Percentiles rank a stretch among this genome's conserved stretches.
phyloP scores from a whole-genome alignment of 192 early-diverging fungal species.

The Radiomyces spectabilis region DNA sequence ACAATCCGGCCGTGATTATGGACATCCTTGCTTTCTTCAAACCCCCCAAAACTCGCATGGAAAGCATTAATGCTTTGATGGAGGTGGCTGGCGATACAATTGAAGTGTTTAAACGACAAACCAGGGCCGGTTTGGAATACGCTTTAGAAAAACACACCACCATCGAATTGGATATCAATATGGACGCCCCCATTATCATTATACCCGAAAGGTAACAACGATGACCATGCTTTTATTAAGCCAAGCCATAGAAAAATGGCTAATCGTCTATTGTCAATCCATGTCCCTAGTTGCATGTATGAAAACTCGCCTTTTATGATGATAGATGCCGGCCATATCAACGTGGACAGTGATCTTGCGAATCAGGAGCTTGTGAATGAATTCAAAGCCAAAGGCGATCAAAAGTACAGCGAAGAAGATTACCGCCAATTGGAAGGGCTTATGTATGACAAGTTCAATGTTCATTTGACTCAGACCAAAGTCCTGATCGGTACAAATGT shows the following conservation, averaged over 20 bases:
- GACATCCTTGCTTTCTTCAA: conserved; percentile 67
- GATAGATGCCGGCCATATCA: conserved; percentile 76
- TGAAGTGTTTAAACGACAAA: conserved; percentile 66
- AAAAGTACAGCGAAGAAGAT: conserved; percentile 46
- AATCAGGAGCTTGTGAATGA: conserved; percentile 48
- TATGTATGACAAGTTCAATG: conserved; percentile 78
- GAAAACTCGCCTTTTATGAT: conserved; percentile 53
- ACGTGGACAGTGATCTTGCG: conserved; percentile 65
- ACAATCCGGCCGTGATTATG: conserved; percentile 61
- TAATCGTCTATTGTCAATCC: not conserved
- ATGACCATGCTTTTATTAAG: not conserved
- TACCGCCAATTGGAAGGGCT: conserved; percentile 53
- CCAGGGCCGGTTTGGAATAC: conserved; percentile 69
- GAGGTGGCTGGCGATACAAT: conserved; percentile 63
- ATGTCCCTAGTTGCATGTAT: conserved; percentile 27
- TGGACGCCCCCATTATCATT: conserved; percentile 81
- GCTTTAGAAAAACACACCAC: conserved; percentile 73
- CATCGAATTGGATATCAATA: conserved; percentile 66
- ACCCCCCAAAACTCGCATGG: conserved; percentile 51
- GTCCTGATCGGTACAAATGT: conserved; percentile 50
- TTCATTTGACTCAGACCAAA: conserved; percentile 62
- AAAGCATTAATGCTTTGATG: conserved; percentile 53
- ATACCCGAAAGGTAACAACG: conserved; percentile 47
- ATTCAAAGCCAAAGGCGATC: conserved; percentile 51
- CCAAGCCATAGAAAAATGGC: not conserved